phyloP scores from a whole-genome alignment of 352 stramenopile species.

The Globisporangium cylindrosporum region DNA sequence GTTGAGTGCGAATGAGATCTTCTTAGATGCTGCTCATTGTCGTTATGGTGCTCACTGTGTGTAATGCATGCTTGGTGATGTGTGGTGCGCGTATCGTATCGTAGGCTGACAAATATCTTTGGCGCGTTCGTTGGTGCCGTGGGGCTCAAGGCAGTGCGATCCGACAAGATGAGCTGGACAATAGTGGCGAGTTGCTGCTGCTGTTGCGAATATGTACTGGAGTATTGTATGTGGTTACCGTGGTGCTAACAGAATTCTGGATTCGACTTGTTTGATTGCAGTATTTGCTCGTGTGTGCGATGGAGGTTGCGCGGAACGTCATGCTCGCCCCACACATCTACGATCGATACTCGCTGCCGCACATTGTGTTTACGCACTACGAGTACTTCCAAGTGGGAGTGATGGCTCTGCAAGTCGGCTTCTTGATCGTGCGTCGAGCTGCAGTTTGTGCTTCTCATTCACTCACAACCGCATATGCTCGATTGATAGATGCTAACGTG shows the following conservation, averaged over 20 bases:
- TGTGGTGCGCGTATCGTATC: background rate
- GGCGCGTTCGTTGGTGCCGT: slow-evolving; percentile 63
- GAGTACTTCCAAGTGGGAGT: slow-evolving; percentile 72
- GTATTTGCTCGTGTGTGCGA: slow-evolving; percentile 69
- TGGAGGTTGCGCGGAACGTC: slow-evolving; percentile 68
- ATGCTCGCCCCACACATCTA: slow-evolving; percentile 67
- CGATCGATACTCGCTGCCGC: slow-evolving; percentile 51
- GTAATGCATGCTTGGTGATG: background rate
- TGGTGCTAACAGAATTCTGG: background rate
- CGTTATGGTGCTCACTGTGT: background rate
- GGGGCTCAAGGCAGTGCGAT: slow-evolving; percentile 65
- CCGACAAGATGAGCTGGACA: slow-evolving; percentile 77
- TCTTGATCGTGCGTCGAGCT: slow-evolving; percentile 60
- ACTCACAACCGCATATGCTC: background rate
- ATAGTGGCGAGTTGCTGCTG: slow-evolving; percentile 49
- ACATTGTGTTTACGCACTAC: slow-evolving; percentile 61
- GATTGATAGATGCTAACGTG: background rate
- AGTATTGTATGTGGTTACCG: slow-evolving; percentile 2
- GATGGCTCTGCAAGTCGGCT: slow-evolving; percentile 55
- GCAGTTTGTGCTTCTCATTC: background rate
- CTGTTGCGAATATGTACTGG: background rate
- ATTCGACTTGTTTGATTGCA: slow-evolving; percentile 17
- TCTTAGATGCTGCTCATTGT: background rate
- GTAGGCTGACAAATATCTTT: slow-evolving; percentile 69
- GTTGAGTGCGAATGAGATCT: slow-evolving; percentile 1